A percentile compares a stretch with the other conserved stretches of the same genome.
These are phyloP conservation scores for Chrysanthemum seticuspe DNA, from an alignment of 129 eudicot genomes.

Conservation along the genomic window DNA sequence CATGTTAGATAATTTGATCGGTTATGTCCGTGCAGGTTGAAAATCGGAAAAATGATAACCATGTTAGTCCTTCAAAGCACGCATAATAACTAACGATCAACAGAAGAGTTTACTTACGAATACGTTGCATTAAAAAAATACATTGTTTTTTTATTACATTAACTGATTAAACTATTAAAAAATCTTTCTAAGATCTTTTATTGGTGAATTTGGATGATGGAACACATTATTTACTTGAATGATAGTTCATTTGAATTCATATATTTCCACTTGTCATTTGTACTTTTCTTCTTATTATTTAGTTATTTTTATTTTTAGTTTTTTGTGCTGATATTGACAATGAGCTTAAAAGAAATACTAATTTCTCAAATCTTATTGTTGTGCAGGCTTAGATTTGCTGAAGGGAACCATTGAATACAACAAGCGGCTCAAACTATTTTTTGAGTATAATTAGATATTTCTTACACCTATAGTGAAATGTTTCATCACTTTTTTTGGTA, in stretches of 20 bases:
- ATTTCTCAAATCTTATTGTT: neutral
- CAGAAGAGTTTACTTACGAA: too few species aligned
- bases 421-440: neutral
- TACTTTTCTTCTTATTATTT: neutral
- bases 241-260: neutral
- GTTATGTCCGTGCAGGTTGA: too few species aligned
- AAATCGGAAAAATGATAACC: too few species aligned
- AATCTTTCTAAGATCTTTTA: neutral
- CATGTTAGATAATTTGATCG: too few species aligned
- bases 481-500: neutral
- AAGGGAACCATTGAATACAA: neutral
- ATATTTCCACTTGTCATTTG: neutral
- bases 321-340: neutral
- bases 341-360: neutral
- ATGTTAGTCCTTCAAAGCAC: too few species aligned
- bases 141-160: too few species aligned
- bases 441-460: too few species aligned
- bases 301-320: neutral
- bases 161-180: too few species aligned
- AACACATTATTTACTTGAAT: conserved; percentile 2
- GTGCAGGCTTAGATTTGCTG: conserved; percentile 1
- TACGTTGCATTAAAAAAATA: too few species aligned
- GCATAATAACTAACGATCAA: too few species aligned
- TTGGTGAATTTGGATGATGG: neutral
- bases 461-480: neutral